Percentiles rank a stretch among this genome's conserved stretches.
Conservation (phyloP, 805 yeast genomes). For the Starmerella bombi region DNA sequence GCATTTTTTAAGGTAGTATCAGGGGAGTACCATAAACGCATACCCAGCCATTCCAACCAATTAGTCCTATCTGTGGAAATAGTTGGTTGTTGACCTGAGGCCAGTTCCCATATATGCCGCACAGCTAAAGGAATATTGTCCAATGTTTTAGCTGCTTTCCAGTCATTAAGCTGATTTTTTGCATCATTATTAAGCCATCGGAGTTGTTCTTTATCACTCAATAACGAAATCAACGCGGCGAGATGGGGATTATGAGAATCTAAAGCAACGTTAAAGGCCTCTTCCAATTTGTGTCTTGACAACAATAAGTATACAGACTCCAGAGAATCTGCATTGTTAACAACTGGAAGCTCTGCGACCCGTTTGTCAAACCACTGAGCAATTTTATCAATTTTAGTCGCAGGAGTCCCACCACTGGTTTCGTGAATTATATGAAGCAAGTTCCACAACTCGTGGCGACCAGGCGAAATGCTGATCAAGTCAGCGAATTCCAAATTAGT, state of each 20-base stretch:
- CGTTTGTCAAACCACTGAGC: conserved; percentile 32
- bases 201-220: conserved; percentile 37
- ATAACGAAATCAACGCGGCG: conserved; percentile 51
- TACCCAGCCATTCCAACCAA: conserved; percentile 52
- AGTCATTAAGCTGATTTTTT: conserved; percentile 44
- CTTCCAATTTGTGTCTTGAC: conserved; percentile 40
- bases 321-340: conserved; percentile 23
- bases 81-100: conserved; percentile 31
- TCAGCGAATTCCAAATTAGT: conserved; percentile 7
- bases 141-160: conserved; percentile 39
- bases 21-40: conserved; percentile 41
- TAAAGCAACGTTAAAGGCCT: conserved; percentile 52
- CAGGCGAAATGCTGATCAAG: conserved; percentile 1
- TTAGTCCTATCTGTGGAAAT: conserved; percentile 31
- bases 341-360: conserved; percentile 47
- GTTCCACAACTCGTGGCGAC: conserved; percentile 5
- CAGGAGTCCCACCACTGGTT: conserved; percentile 2
- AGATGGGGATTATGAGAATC: conserved; percentile 54
- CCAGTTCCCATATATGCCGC: conserved; percentile 47
- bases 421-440: conserved; percentile 4
- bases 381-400: conserved; percentile 8
- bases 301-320: conserved; percentile 38
- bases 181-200: conserved; percentile 45
- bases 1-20: conserved; percentile 27
- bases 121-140: conserved; percentile 41